Evolutionary conservation across 352 stramenopile species (phyloP).

Genomic region (Pythium insidiosum): DNA sequence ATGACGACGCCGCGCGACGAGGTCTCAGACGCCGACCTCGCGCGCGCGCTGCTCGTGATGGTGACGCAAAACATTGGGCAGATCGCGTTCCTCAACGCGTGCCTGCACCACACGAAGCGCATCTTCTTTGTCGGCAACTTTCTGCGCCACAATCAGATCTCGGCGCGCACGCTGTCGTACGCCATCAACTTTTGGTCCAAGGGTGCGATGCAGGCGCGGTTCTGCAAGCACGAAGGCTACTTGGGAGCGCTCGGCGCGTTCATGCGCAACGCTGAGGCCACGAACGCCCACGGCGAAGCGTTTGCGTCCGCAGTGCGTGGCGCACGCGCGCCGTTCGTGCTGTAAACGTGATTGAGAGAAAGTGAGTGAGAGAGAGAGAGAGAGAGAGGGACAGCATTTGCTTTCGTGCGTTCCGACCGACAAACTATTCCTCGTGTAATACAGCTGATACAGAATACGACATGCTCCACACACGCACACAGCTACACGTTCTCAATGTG

Average conservation of each 20-base stretch:
- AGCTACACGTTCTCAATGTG: slow-evolving; percentile 60
- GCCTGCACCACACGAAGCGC: slow-evolving; percentile 93
- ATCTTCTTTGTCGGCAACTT: slow-evolving; percentile 99
- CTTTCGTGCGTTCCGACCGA: no score
- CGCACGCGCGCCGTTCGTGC: slow-evolving; percentile 6
- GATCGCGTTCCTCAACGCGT: slow-evolving; percentile 97
- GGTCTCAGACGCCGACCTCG: slow-evolving; percentile 94
- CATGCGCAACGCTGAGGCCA: slow-evolving; percentile 78
- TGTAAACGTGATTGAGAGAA: no score
- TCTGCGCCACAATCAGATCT: slow-evolving; percentile 97
- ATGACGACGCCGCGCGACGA: slow-evolving; percentile 49
- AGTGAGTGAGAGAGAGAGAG: no score
- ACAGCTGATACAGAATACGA: no score
- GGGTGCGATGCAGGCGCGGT: slow-evolving; percentile 87
- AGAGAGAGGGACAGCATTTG: no score
- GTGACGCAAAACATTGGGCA: slow-evolving; percentile 98
- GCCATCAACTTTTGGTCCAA: slow-evolving; percentile 99
- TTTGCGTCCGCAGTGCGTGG: slow-evolving; percentile 39
- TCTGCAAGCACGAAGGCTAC: slow-evolving; percentile 97
- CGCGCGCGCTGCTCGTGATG: slow-evolving; percentile 96
- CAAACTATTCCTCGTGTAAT: no score
- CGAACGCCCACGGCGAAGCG: slow-evolving; percentile 53
- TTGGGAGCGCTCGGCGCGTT: slow-evolving; percentile 97
- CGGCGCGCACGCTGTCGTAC: slow-evolving; percentile 86
- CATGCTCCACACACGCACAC: not conserved